Evolutionary conservation across 2,329 filamentous ascomycete species (phyloP), one percentile per base, ranked within the genome.

Genomic region (Fusarium brevicatenulatum): DNA sequence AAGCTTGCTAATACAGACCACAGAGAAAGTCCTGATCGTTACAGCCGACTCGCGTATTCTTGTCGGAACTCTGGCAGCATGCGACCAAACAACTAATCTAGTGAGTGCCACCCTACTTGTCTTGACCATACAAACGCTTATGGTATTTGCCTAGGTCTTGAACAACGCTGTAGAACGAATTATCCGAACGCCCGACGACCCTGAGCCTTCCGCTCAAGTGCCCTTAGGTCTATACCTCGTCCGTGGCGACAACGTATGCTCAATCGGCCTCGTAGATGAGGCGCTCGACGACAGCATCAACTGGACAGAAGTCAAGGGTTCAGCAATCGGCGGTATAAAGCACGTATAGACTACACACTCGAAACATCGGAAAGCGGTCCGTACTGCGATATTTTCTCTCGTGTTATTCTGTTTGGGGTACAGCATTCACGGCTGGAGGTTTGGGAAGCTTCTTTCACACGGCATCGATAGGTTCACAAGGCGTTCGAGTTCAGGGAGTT

Each of bases 81-180:
- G 92, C 80, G 96, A 99, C 82, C 92, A 97, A 83, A 91, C 92
- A 78, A 98, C 96, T 75, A 99, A 99, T 83, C 85, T 99, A 71
- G 90, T 91, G 83, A n/a, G 23, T 69, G 84, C 28, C 47, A 34
- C 28, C 30, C 16, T 54, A 37, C 30, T 19, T 16, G 36, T 36
- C 49, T 49, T 28, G 25, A 39, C 28, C 25, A 39, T 40, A 21
- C 50, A 52, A 53, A 58, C 52, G 63, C 77, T 79, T 34, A 79
- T 70, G 39, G 25, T 9, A 37, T 42, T 23, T 30, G 28, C 23
- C 39, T 43, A 91, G 90, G 95, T 98, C 32, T 88, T 99, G 18
- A 90, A 91, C 74, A 88, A 93, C 73, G 94, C 95, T 8, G 86
- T 95, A 70, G 96, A 99, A 83, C 93, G 96, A 74, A 93, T 98